Evolutionary conservation across 2,329 filamentous ascomycete genomes (phyloP), one percentile per base, ranked within the genome.

Genomic region (Phaeomoniella chlamydospora): DNA sequence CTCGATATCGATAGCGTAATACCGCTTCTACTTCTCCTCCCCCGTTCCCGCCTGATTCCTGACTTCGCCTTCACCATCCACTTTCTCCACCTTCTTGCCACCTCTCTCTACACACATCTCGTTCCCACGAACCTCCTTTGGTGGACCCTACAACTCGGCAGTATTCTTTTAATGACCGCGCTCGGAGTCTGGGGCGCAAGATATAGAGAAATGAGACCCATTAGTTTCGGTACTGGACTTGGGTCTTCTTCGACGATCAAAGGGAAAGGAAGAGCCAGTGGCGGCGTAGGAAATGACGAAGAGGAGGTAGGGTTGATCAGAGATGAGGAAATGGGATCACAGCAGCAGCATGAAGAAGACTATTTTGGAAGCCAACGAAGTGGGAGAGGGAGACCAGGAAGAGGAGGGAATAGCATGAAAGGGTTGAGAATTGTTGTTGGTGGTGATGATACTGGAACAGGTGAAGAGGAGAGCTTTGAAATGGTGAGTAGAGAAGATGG

Each of bases 11-110:
- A 9, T 51, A 96, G 88, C 53, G 75, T 84, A 30, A 74, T 92
- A 39, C 81, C 85, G 30, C 79, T 94, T 39, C 74, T 94, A 35
- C 61, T 88, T 37, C 66, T 96, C 39, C 75, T 98, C 46, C 77
- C 80, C 14, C 84, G 90, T 42, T 90, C 81, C 33, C 96, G 96
- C 57, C 80, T 96, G 41, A 82, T 96, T 35, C 85, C 85, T 46
- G 90, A 98, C 60, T 98, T 96, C 56, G 83, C 85, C 18, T 65
- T 94, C 15, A 94, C 88, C 2, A 72, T 94, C 13, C 85, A 93
- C 61, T 72, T 82, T 54, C 64, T 94, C 30, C 83, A 94, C 55
- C 71, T 94, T 36, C 44, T 90, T 49, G 58, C 84, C 49, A 82
- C 83, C 17, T 78, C 77, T 14, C 55, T 94, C 19, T 94, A 93